phyloP scores from a whole-genome alignment of 2,329 filamentous ascomycete genomes.

The Alternaria sp. region DNA sequence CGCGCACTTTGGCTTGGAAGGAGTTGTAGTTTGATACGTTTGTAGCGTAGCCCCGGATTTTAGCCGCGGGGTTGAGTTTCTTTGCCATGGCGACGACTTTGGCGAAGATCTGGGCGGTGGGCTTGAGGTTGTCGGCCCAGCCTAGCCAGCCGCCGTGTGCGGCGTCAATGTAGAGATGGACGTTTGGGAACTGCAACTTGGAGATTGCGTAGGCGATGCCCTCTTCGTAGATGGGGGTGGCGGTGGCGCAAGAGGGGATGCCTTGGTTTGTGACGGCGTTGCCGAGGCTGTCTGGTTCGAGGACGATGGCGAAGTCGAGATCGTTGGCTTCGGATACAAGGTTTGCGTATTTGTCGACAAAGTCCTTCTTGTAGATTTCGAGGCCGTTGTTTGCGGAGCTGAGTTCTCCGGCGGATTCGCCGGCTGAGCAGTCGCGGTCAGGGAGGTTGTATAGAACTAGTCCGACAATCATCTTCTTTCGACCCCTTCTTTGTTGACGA shows the following conservation, averaged over 20 bases:
- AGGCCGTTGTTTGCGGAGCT: slow-evolving; percentile 65
- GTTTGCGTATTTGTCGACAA: slow-evolving; percentile 40
- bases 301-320: slow-evolving; percentile 42
- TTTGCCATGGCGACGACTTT: slow-evolving; percentile 36
- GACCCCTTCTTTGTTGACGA: slow-evolving; percentile 29
- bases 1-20: slow-evolving; percentile 34
- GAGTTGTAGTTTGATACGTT: slow-evolving; percentile 45
- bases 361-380: slow-evolving; percentile 40
- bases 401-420: slow-evolving; percentile 82
- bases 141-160: slow-evolving; percentile 44
- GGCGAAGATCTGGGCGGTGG: slow-evolving; percentile 37
- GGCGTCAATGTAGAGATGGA: slow-evolving; percentile 43
- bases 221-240: slow-evolving; percentile 40
- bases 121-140: slow-evolving; percentile 42
- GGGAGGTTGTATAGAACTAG: slow-evolving; percentile 88
- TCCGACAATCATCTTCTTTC: slow-evolving; percentile 36
- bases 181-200: slow-evolving; percentile 40
- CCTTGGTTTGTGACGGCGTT: slow-evolving; percentile 43
- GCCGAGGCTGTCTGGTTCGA: slow-evolving; percentile 41
- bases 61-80: slow-evolving; percentile 33
- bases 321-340: slow-evolving; percentile 35
- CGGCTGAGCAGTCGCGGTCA: slow-evolving; percentile 84
- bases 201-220: slow-evolving; percentile 44
- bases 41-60: slow-evolving; percentile 39
- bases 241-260: slow-evolving; percentile 33